Percentiles rank a stretch among this genome's conserved stretches.
Conservation (phyloP, 1,284 basidiomycete species). For the Cutaneotrichosporon curvatum region DNA sequence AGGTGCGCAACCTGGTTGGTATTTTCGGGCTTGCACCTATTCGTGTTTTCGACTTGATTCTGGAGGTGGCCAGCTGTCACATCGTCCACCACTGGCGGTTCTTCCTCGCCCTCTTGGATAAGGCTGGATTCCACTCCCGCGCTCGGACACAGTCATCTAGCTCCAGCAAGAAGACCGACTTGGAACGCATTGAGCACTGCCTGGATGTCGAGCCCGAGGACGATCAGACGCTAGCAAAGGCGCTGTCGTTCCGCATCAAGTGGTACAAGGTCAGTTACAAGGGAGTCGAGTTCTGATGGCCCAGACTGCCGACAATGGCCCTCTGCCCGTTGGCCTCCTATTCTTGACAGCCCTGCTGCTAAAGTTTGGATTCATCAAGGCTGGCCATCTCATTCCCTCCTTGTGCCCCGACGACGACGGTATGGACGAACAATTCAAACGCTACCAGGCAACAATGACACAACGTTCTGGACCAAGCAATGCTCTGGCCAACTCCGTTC, state of each 20-base stretch:
- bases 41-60: constrained; percentile 83
- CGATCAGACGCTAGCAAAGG: constrained; percentile 69
- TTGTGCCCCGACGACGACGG: constrained; percentile 66
- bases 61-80: constrained; percentile 82
- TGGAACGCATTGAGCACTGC: constrained; percentile 37
- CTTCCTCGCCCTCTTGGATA: constrained; percentile 71
- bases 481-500: constrained; percentile 80
- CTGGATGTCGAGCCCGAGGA: constrained; percentile 46
- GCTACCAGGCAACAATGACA: constrained; percentile 62
- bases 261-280: constrained; percentile 65
- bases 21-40: constrained; percentile 96
- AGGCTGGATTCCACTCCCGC: constrained; percentile 1
- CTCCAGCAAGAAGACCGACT: constrained; percentile 27
- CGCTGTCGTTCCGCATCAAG: constrained; percentile 91
- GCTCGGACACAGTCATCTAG: not conserved
- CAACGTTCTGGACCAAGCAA: constrained; percentile 62
- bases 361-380: constrained; percentile 72
- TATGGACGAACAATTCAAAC: constrained; percentile 61
- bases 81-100: constrained; percentile 80
- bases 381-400: constrained; percentile 67
- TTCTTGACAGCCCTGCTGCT: constrained; percentile 80
- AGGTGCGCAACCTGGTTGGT: constrained; percentile 80
- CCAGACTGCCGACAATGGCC: constrained; percentile 49
- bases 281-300: not conserved
- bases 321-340: constrained; percentile 66